These are phyloP conservation scores for Spathaspora arborariae DNA, from an alignment of 805 yeast species.

Conservation along the genomic window DNA sequence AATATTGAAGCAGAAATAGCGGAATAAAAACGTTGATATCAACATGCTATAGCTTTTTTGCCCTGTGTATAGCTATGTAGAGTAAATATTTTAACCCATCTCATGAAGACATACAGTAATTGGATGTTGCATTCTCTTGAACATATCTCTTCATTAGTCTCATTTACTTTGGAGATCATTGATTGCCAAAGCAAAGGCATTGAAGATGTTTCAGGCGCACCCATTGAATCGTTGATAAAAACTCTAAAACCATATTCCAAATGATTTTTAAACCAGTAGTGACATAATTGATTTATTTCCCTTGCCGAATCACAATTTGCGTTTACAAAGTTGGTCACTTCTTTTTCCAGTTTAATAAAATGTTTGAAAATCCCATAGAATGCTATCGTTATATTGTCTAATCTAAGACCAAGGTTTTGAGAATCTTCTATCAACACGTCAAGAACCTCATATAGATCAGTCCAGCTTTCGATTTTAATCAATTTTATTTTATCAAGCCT, in stretches of 20 bases:
- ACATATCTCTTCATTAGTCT: background rate
- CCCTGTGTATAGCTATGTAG: background rate
- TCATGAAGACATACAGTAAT: slow-evolving; percentile 4
- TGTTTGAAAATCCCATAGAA: slow-evolving; percentile 6
- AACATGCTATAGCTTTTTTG: background rate
- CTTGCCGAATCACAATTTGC: background rate
- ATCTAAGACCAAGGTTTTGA: background rate
- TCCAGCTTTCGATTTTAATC: slow-evolving; percentile 7
- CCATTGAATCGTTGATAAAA: slow-evolving; percentile 4
- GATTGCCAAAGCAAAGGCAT: slow-evolving; percentile 3
- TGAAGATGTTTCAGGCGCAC: background rate
- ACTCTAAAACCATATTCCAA: background rate
- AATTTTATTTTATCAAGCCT: slow-evolving; percentile 4
- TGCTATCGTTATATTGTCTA: slow-evolving; percentile 1
- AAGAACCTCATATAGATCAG: slow-evolving; percentile 7
- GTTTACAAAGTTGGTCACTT: background rate
- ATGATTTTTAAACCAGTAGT: slow-evolving; percentile 2
- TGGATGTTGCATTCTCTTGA: background rate
- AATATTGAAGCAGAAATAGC: slow-evolving; percentile 1
- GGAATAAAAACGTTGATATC: slow-evolving; percentile 16
- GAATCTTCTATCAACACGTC: background rate
- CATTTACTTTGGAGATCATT: slow-evolving; percentile 3
- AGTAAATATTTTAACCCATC: slow-evolving; percentile 6
- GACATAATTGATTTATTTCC: slow-evolving; percentile 5
- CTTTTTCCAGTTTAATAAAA: slow-evolving; percentile 5